phyloP scores from a whole-genome alignment of 2,329 filamentous ascomycete genomes.

The Pestalotiopsis sp. region DNA sequence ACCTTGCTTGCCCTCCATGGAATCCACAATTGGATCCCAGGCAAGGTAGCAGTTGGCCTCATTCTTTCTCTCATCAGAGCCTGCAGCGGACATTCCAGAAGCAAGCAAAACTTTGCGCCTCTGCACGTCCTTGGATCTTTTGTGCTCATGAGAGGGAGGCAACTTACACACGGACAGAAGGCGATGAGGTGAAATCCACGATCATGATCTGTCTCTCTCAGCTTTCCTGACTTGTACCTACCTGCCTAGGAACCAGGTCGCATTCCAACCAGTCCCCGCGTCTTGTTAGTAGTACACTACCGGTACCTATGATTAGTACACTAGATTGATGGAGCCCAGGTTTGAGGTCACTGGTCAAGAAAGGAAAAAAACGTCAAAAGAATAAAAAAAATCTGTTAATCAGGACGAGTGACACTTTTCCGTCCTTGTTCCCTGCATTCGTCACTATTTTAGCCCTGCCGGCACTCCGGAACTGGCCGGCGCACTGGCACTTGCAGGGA shows the following conservation, averaged over 20 bases:
- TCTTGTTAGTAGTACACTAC: neutral
- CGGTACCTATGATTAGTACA: neutral
- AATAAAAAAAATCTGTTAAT: neutral
- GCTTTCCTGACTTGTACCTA: neutral
- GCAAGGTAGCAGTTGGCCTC: neutral
- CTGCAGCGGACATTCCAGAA: neutral
- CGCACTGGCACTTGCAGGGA: constrained; percentile 4
- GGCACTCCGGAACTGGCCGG: constrained; percentile 2
- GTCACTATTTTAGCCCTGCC: neutral
- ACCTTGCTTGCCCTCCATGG: neutral
- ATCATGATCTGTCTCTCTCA: neutral
- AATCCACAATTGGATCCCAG: neutral
- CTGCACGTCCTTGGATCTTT: neutral
- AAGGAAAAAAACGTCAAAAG: neutral
- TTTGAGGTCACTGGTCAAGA: neutral
- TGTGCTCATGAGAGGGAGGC: neutral
- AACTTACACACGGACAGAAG: neutral
- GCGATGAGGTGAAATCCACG: neutral
- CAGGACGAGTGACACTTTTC: neutral
- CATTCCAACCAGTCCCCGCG: neutral
- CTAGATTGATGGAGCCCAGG: neutral
- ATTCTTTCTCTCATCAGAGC: neutral
- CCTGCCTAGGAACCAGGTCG: neutral
- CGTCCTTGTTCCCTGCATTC: neutral
- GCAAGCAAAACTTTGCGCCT: neutral